Percentiles rank a stretch among this genome's conserved stretches.
These are phyloP conservation scores for Aspergillus bridgeri DNA, from an alignment of 495 filamentous ascomycete species.

Conservation along the genomic window DNA sequence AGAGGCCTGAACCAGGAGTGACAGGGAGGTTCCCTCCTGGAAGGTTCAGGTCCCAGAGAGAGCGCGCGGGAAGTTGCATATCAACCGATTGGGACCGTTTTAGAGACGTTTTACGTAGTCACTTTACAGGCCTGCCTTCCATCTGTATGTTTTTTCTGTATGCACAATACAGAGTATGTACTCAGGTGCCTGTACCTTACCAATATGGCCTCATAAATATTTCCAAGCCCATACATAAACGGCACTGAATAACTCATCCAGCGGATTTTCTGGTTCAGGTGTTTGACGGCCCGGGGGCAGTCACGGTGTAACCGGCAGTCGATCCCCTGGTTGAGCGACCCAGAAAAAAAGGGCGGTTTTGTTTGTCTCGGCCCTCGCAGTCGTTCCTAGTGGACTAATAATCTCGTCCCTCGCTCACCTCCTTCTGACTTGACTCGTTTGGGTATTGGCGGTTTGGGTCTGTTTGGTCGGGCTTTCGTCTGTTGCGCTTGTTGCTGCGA, in stretches of 20 bases:
- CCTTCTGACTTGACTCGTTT: slow-evolving; percentile 14
- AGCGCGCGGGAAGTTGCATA: background rate
- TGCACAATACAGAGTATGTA: too few relatives aligned
- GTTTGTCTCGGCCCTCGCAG: slow-evolving; percentile 23
- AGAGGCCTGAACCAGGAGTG: too few relatives aligned
- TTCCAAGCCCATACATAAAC: too few relatives aligned
- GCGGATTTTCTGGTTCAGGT: slow-evolving; percentile 9
- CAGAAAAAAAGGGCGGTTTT: slow-evolving; percentile 11
- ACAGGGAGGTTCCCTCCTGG: too few relatives aligned
- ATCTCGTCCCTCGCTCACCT: slow-evolving; percentile 16
- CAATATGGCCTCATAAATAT: too few relatives aligned
- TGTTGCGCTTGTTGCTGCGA: slow-evolving; percentile 13
- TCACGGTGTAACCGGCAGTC: slow-evolving; percentile 22
- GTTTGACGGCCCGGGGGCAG: slow-evolving; percentile 14
- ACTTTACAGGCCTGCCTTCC: too few relatives aligned
- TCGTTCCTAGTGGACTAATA: slow-evolving; percentile 2
- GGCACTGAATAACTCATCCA: too few relatives aligned
- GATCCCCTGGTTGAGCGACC: slow-evolving; percentile 11
- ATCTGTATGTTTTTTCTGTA: too few relatives aligned
- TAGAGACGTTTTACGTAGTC: background rate
- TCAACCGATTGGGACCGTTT: background rate
- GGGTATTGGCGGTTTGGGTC: slow-evolving; percentile 7
- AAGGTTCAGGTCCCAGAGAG: too few relatives aligned
- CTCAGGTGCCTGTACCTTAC: too few relatives aligned
- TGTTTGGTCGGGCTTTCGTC: background rate